phyloP scores from a whole-genome alignment of 148 eudicot genomes.

The Tetragonia tetragonoides region DNA sequence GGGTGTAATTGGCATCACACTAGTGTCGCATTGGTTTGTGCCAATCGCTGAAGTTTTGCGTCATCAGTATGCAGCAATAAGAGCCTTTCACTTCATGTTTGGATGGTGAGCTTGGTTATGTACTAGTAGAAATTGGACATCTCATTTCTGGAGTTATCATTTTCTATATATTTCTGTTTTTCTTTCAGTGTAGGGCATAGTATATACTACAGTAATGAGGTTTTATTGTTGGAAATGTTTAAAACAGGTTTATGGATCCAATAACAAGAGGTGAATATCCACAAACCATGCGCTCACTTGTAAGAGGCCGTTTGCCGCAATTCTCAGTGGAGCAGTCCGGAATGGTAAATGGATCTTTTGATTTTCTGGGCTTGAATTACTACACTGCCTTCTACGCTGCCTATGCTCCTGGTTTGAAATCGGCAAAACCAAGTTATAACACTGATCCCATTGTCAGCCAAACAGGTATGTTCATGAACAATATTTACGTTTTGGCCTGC shows the following conservation, averaged over 20 bases:
- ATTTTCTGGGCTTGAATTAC: conserved; percentile 56
- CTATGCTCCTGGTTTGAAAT: conserved; percentile 10
- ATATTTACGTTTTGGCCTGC: not conserved
- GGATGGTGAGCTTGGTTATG: conserved; percentile 35
- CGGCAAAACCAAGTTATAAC: conserved; percentile 16
- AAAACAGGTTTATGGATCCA: conserved; percentile 50
- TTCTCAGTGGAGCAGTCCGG: conserved; percentile 27
- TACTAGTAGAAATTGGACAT: not conserved
- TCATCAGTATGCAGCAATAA: conserved; percentile 28
- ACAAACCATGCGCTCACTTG: conserved; percentile 32
- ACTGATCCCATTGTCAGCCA: conserved; percentile 29
- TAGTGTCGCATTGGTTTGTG: conserved; percentile 27
- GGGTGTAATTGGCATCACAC: conserved; percentile 29
- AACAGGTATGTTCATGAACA: conserved; percentile 21
- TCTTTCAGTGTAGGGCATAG: no score
- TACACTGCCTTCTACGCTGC: conserved; percentile 41
- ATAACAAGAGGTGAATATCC: conserved; percentile 49
- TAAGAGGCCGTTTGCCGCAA: conserved; percentile 38
- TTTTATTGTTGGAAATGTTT: not conserved
- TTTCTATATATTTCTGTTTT: no score
- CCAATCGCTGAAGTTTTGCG: conserved; percentile 4
- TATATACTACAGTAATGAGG: no score
- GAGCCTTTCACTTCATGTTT: conserved; percentile 39
- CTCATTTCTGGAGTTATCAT: no score
- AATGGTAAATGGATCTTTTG: conserved; percentile 40